Evolutionary conservation across 257 asterid genomes (phyloP).

Genomic region (Jasminum sambac): DNA sequence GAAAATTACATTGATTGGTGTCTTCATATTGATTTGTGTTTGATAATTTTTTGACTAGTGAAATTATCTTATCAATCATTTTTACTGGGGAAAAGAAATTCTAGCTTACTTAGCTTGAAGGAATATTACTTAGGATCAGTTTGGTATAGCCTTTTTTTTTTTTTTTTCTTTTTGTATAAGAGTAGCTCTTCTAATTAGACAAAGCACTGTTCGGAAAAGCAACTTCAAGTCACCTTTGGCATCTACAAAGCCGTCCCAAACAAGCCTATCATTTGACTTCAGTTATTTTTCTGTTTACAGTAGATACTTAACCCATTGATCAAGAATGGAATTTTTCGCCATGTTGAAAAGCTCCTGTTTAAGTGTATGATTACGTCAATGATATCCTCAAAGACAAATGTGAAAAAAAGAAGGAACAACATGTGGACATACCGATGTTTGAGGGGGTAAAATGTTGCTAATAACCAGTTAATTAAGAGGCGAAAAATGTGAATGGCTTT

Average conservation of each 20-base stretch:
- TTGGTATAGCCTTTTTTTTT: neutral
- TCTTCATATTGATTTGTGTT: neutral
- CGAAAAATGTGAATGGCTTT: no score
- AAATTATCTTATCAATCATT: neutral
- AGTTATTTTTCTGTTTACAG: conserved; percentile 7
- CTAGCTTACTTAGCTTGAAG: no score
- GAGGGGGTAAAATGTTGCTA: neutral
- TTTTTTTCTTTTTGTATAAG: neutral
- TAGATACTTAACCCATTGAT: conserved; percentile 9
- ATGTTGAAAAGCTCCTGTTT: neutral
- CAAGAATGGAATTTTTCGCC: neutral
- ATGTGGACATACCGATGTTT: neutral
- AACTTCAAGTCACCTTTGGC: neutral
- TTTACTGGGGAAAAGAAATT: neutral
- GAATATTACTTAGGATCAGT: no score
- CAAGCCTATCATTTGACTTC: neutral
- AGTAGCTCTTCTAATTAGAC: neutral
- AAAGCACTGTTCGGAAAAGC: neutral
- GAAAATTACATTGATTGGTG: neutral
- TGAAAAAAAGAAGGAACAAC: neutral
- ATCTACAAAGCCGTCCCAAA: neutral
- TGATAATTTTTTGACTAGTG: neutral
- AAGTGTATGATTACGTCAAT: neutral
- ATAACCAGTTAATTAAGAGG: neutral
- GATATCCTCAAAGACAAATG: neutral